These are phyloP conservation scores for Pyrenula massariospora DNA, from an alignment of 495 filamentous ascomycete species.

Conservation along the genomic window DNA sequence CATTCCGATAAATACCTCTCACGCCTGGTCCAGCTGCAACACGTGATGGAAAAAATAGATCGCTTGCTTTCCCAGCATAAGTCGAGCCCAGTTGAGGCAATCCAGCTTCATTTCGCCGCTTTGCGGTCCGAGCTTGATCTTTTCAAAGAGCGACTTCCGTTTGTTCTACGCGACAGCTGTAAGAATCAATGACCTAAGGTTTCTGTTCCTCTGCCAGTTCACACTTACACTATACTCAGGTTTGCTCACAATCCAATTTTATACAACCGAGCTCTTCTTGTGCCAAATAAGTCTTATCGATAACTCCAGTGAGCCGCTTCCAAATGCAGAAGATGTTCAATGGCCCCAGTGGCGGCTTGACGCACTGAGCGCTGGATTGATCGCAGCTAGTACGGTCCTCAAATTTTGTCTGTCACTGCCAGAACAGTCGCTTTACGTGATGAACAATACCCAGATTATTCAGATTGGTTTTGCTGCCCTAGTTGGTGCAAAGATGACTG, in stretches of 20 bases:
- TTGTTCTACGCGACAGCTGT: constrained; percentile 9
- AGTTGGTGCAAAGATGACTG: constrained; percentile 6
- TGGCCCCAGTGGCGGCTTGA: not conserved
- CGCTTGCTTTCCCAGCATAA: constrained; percentile 7
- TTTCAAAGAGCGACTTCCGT: constrained; percentile 8
- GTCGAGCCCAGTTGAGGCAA: constrained; percentile 7
- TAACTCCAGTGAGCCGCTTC: not conserved
- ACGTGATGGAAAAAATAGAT: constrained; percentile 15
- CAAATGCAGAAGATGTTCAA: not conserved
- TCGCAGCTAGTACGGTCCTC: constrained; percentile 6
- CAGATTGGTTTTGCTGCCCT: constrained; percentile 16
- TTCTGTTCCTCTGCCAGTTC: no score
- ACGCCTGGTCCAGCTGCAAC: constrained; percentile 13
- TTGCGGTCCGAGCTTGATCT: constrained; percentile 12
- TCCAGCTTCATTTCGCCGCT: constrained; percentile 11
- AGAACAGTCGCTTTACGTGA: constrained; percentile 5
- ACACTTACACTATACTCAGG: no score
- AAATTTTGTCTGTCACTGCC: constrained; percentile 10
- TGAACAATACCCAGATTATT: constrained; percentile 16
- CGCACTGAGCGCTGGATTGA: not conserved
- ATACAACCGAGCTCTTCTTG: constrained; percentile 11
- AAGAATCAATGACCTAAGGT: no score
- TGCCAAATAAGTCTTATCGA: constrained; percentile 11
- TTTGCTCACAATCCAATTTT: constrained; percentile 12
- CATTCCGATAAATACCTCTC: constrained; percentile 11